phyloP scores from a whole-genome alignment of 306 rosid genomes.

The Neltuma alba region DNA sequence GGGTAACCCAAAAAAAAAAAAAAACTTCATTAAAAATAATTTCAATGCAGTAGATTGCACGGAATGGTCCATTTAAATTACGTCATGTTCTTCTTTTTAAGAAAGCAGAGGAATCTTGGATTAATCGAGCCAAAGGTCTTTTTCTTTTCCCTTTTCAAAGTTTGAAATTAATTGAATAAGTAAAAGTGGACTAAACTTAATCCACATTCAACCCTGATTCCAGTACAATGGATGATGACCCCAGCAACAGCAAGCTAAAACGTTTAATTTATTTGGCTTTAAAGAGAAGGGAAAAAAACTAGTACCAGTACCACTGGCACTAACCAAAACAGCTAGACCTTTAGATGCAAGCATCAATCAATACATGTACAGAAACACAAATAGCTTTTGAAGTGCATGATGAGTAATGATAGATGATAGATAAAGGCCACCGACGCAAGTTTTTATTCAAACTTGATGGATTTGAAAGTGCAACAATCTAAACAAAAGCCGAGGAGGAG shows the following conservation, averaged over 20 bases:
- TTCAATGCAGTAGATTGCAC: no score
- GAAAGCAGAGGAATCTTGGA: no score
- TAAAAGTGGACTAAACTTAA: no score
- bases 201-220: no score
- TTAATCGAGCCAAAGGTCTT: no score
- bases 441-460: slow-evolving; percentile 38
- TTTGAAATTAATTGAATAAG: no score
- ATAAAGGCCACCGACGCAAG: slow-evolving; percentile 57
- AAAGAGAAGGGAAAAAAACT: slow-evolving; percentile 35
- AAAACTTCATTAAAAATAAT: no score
- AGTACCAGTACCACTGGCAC: slow-evolving; percentile 28
- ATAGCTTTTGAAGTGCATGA: slow-evolving; percentile 2
- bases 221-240: background rate
- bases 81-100: no score
- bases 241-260: slow-evolving; percentile 16
- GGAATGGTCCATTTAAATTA: no score
- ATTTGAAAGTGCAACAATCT: slow-evolving; percentile 36
- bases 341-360: slow-evolving; percentile 39
- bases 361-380: background rate
- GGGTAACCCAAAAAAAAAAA: no score
- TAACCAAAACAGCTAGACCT: slow-evolving; percentile 37
- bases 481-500: slow-evolving; percentile 34
- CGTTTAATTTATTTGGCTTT: background rate
- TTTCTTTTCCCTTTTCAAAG: no score
- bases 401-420: background rate